Percentiles rank a stretch among this genome's conserved stretches.
Evolutionary conservation across 2,329 filamentous ascomycete species (phyloP).

Genomic region (Ceratocystis variospora): DNA sequence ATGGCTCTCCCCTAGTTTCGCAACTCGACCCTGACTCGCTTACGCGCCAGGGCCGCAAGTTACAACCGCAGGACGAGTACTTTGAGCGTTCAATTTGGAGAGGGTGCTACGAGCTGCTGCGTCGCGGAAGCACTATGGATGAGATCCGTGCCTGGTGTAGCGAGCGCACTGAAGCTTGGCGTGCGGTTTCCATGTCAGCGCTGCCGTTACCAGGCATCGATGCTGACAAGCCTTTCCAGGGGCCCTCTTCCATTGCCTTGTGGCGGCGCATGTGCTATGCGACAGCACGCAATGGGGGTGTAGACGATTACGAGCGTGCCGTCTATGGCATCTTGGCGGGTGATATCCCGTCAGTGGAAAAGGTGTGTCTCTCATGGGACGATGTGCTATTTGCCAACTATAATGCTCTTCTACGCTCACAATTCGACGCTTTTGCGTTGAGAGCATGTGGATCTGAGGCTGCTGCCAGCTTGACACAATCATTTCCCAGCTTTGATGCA

Average conservation of each 20-base stretch:
- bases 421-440: conserved; percentile 61
- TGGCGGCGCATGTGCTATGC: conserved; percentile 70
- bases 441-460: conserved; percentile 40
- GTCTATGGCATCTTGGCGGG: conserved; percentile 86
- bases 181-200: conserved; percentile 68
- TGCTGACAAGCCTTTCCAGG: conserved; percentile 28
- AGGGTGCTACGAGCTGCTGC: conserved; percentile 84
- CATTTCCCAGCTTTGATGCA: conserved; percentile 51
- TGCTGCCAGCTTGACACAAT: conserved; percentile 40
- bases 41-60: conserved; percentile 59
- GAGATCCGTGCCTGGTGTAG: conserved; percentile 76
- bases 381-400: conserved; percentile 79
- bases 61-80: conserved; percentile 73
- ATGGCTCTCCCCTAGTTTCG: conserved; percentile 57
- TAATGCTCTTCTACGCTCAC: conserved; percentile 67
- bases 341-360: conserved; percentile 62
- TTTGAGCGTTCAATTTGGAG: conserved; percentile 87
- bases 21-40: conserved; percentile 85
- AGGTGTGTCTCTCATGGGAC: conserved; percentile 67
- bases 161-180: conserved; percentile 77
- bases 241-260: conserved; percentile 37
- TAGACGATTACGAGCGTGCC: conserved; percentile 68
- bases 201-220: conserved; percentile 44
- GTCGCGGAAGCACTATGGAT: conserved; percentile 61
- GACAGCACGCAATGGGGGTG: conserved; percentile 52